Evolutionary conservation across 371 early-diverging fungal species (phyloP).

Genomic region (Actinomucor elegans): DNA sequence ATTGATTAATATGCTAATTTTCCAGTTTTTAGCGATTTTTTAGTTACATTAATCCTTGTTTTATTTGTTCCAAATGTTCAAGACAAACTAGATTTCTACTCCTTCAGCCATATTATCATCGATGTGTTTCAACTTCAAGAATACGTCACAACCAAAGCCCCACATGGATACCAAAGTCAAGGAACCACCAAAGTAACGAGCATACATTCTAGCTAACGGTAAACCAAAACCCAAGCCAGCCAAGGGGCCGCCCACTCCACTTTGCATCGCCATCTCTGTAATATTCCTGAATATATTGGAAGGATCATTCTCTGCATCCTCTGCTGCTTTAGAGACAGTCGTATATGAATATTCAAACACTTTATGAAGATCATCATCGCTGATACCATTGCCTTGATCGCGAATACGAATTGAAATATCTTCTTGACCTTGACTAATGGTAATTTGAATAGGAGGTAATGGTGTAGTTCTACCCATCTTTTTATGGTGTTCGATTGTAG

Average conservation of each 20-base stretch:
- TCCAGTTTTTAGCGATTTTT: too few relatives aligned
- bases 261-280: conserved; percentile 72
- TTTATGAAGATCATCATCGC: conserved; percentile 69
- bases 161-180: conserved; percentile 82
- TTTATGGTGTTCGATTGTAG: conserved; percentile 80
- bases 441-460: conserved; percentile 81
- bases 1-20: too few relatives aligned
- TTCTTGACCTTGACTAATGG: conserved; percentile 75
- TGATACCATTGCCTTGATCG: conserved; percentile 94
- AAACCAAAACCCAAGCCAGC: conserved; percentile 79
- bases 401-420: conserved; percentile 87
- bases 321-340: conserved; percentile 72
- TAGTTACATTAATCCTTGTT: too few relatives aligned
- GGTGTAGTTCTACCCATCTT: conserved; percentile 37
- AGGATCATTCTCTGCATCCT: conserved; percentile 39
- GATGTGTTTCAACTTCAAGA: conserved; percentile 82
- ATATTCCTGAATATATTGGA: conserved; percentile 62
- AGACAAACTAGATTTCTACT: conserved; percentile 50
- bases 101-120: conserved; percentile 57
- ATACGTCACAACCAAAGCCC: conserved; percentile 94
- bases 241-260: conserved; percentile 86
- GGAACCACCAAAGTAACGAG: conserved; percentile 93
- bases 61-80: too few relatives aligned
- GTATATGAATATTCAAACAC: conserved; percentile 95
- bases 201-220: conserved; percentile 90